Evolutionary conservation across 2,329 filamentous ascomycete species (phyloP), one percentile per base, ranked within the genome.

Genomic region (Aschersonia sp.): DNA sequence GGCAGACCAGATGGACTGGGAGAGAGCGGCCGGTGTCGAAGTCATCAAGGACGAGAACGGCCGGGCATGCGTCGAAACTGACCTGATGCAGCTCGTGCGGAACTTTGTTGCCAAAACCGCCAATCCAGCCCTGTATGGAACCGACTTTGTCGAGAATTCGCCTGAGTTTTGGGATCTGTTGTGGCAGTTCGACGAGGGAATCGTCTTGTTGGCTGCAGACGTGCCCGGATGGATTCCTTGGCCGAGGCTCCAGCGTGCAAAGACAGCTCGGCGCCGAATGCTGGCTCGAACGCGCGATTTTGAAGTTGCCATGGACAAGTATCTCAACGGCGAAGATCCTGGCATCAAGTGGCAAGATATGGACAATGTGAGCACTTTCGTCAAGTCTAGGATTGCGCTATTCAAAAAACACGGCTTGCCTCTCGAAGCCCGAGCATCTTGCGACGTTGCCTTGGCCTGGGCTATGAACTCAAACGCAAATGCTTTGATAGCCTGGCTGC

Each of bases 141-240:
- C 61, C 3, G 62, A 69, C 49, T 66, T 69, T 54, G 58, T 66
- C 43, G 59, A 67, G 31, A 65, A 69, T 51, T 68, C 64, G 10
- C 59, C 63, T 3, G 60, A 65, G 0, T 59, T 68, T 28, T 66
- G 63, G 58, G 52, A 61, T 35, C 53, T 60, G 9, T 51, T 70
- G 40, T 70, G 66, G 66, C 50, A 53, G 6, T 64, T 66, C 41
- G 64, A 68, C 47, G 55, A 61, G 2, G 59, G 55, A 3, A 61
- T 68, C 44, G 48, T 59, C 7, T 50, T 57, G 0, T 47, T 68
- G 32, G 60, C 61, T 1, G 52, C 61, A 30, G 55, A 58, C 0
- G 35, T 63, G 3, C 62, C 65, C 0, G 50, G 55, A 4, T 64
- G 63, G 60, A 44, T 65, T 0, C 64, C 65, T 2, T 59, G 58